Evolutionary conservation across 768 basidiomycete species (phyloP), one percentile per base, ranked within the genome.

Genomic region (Boletus sp.): DNA sequence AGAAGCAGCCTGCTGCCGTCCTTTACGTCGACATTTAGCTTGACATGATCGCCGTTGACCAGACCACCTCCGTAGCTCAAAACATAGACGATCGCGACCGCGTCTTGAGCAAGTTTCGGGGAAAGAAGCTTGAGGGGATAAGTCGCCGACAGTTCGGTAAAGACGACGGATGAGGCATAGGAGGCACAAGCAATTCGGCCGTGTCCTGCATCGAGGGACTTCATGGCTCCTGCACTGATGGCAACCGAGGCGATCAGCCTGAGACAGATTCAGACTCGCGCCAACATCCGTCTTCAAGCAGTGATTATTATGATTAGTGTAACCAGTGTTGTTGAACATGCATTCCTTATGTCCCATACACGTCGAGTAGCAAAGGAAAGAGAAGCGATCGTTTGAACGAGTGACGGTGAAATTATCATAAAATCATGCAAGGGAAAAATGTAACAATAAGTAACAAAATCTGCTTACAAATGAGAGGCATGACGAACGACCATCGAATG

Each of bases 51-150:
- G 0, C 94, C 94, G 6, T 87, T 85, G 37, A 98, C 90, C 10
- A 98, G 79, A 3, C 95, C 95, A 11, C 95, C 95, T 0, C 95
- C 95, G 63, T 98, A 98, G 36, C 84, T 86, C 56, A 98, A 70
- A 17, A 91, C 76, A 64, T 97, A 98, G 17, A 84, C 85, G 49
- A 90, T 73, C 10, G 83, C 89, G 33, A 92, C 77, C 5, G 76
- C 71, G 32, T 76, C 73, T 39, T 75, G 73, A 39, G 73, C 60
- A 10, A 83, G 73, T 47, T 79, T 79, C 2, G 93, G 92, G 3
- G 93, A 87, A 54, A 95, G 76, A 35, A 97, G 83, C 70, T 96
- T 96, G 64, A 97, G 77, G 9, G 94, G 94, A 67, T 96, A 97
- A 2, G 85, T 79, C 8, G 86, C 89, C 10, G 86, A 85, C 17